Base-by-base conservation (phyloP, 1,284 basidiomycete species). In the Rhodotorula sp. region DNA sequence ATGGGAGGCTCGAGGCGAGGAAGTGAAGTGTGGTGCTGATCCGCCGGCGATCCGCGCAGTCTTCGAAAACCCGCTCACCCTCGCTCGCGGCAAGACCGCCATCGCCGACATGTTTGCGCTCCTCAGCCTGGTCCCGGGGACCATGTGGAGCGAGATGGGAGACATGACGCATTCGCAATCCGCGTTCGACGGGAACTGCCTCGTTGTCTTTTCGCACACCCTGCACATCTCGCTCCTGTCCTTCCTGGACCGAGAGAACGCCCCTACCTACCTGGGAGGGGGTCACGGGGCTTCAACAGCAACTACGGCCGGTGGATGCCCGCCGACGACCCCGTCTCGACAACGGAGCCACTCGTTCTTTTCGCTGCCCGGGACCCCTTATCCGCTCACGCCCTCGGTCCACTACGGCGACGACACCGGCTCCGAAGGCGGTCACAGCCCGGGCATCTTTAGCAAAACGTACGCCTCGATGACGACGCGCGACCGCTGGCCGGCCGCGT, bases 51-150 rank as follows among this genome's bases (percentile, higher is more conserved):
- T 3, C 31, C 47, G 21, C 52, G 31, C 73, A 71, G 73, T 59
- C 2, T 76, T 76, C 39, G 75, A 76, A 65, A 76, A 75, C 62
- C 75, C 75, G 15, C 51, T 75, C n/a, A 69, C 75, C 16, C 48
- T 71, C 31, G 75, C 73, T 5, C 66, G 65, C 20, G 75, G 75
- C 8, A 61, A 39, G 12, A 59, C 63, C 29, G 62, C 69, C 46
- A 71, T 76, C 47, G 48, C 39, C n/a, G 73, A 75, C 54, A 51
- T 75, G 62, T 76, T 76, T 62, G 68, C 64, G 14, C 67, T 76
- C 14, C 73, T 76, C 6, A 67, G 62, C 3, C 39, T 75, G 23
- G 71, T 76, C 2, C 75, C 75, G 1, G 75, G 75, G 18, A 64
- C 64, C 43, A 69, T 75, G 69, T 70, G 67, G 67, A 68, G 67